Percentiles rank a stretch among this genome's conserved stretches.
Evolutionary conservation across 1,284 basidiomycete species (phyloP).

Genomic region (Tremellales sp.): DNA sequence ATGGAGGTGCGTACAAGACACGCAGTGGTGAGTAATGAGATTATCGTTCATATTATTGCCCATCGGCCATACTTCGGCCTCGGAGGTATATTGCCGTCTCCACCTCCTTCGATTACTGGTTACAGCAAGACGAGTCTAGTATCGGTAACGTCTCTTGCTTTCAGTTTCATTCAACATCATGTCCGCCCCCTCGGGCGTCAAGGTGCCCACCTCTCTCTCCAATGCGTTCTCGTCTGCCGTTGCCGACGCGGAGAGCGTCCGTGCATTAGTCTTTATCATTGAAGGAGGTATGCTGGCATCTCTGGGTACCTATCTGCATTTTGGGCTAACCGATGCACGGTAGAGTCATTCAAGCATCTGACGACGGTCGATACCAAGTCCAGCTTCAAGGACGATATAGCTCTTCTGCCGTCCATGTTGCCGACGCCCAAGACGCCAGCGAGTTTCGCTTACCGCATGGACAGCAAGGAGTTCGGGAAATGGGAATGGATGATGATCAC

Average conservation of each 20-base stretch:
- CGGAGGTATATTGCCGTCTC: too few relatives aligned
- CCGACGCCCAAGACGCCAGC: conserved; percentile 43
- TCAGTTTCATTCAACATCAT: too few relatives aligned
- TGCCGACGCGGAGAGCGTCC: conserved; percentile 24
- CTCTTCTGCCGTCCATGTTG: conserved; percentile 33
- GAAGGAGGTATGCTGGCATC: conserved; percentile 39
- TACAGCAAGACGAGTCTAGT: too few relatives aligned
- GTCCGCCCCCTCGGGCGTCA: conserved; percentile 49
- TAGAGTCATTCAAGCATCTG: conserved; percentile 39
- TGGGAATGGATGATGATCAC: conserved; percentile 50
- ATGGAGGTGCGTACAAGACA: too few relatives aligned
- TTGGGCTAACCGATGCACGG: neutral
- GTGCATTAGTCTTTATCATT: conserved; percentile 47
- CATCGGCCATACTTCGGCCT: too few relatives aligned
- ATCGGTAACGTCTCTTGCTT: too few relatives aligned
- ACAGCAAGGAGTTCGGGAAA: conserved; percentile 34
- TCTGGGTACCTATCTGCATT: neutral
- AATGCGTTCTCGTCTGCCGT: conserved; percentile 37
- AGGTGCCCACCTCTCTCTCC: conserved; percentile 37
- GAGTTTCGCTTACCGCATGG: conserved; percentile 45
- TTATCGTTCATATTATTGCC: too few relatives aligned
- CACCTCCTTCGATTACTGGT: too few relatives aligned
- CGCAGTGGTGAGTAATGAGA: too few relatives aligned
- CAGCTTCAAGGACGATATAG: conserved; percentile 42
- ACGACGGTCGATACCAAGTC: conserved; percentile 32